Conservation (phyloP, 2,329 filamentous ascomycete species). For the Exophiala dermatitidis region DNA sequence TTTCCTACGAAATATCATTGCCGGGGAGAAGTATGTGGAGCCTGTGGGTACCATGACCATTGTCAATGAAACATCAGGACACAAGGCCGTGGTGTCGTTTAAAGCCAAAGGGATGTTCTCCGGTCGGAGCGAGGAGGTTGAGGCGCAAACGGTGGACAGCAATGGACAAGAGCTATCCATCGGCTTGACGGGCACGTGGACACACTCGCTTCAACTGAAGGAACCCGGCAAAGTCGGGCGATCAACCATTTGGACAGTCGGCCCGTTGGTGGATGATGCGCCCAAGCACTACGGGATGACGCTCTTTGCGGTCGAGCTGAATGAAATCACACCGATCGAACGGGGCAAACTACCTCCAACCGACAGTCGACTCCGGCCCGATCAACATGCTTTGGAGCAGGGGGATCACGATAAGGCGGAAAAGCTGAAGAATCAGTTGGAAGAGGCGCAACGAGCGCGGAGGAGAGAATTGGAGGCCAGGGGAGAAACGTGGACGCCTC, state of each 20-base stretch:
- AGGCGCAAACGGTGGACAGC: slow-evolving; percentile 62
- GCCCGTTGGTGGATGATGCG: slow-evolving; percentile 69
- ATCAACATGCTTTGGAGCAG: slow-evolving; percentile 77
- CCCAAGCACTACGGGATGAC: slow-evolving; percentile 81
- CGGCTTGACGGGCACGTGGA: slow-evolving; percentile 79
- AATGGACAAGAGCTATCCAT: slow-evolving; percentile 60
- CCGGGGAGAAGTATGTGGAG: slow-evolving; percentile 96
- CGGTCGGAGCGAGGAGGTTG: slow-evolving; percentile 82
- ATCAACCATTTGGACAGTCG: slow-evolving; percentile 70
- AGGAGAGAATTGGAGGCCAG: slow-evolving; percentile 67
- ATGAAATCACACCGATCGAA: slow-evolving; percentile 80
- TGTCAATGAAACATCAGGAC: slow-evolving; percentile 72
- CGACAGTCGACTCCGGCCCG: slow-evolving; percentile 74
- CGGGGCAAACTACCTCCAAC: slow-evolving; percentile 67
- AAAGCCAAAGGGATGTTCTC: slow-evolving; percentile 96
- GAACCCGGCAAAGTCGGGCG: slow-evolving; percentile 55
- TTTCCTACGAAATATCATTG: slow-evolving; percentile 91
- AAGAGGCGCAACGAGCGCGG: slow-evolving; percentile 74
- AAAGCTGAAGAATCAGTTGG: slow-evolving; percentile 69
- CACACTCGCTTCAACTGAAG: slow-evolving; percentile 59
- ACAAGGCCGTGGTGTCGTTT: slow-evolving; percentile 81
- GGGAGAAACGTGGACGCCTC: slow-evolving; percentile 64
- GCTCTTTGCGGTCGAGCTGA: slow-evolving; percentile 73
- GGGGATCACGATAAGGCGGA: slow-evolving; percentile 80
- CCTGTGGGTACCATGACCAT: slow-evolving; percentile 86